phyloP scores from a whole-genome alignment of 2,329 filamentous ascomycete species.

The Mycosphaerella arachidis region DNA sequence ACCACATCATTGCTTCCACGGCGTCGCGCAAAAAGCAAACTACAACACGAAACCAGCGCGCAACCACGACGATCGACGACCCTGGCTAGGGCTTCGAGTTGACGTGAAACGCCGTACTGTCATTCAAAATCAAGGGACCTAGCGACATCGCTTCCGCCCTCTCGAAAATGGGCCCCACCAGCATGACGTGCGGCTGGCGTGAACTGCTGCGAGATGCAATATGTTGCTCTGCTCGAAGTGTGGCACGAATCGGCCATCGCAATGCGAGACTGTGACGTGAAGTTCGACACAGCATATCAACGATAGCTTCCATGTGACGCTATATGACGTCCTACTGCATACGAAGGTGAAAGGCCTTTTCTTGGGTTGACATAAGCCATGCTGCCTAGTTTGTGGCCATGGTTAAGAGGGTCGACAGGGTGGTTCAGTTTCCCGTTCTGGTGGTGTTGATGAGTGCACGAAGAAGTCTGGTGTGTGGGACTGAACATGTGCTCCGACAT shows the following conservation, averaged over 20 bases:
- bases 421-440: neutral
- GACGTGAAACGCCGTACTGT: neutral
- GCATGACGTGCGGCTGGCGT: neutral
- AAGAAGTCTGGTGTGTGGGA: too few species aligned
- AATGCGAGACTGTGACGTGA: neutral
- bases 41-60: neutral
- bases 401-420: neutral
- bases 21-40: neutral
- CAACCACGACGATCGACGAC: neutral
- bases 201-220: neutral
- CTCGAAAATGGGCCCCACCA: neutral
- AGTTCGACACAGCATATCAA: neutral
- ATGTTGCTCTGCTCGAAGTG: neutral
- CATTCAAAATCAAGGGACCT: neutral
- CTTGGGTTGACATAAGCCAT: slow-evolving; percentile 17
- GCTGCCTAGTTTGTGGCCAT: slow-evolving; percentile 19
- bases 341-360: slow-evolving; percentile 18
- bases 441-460: neutral
- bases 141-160: neutral
- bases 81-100: neutral
- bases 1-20: neutral
- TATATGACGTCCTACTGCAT: neutral
- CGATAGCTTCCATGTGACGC: neutral
- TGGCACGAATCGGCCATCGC: neutral
- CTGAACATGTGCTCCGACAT: too few species aligned